Evolutionary conservation across 2,329 filamentous ascomycete species (phyloP), one percentile per base, ranked within the genome.

Genomic region (Epichloe elymi): DNA sequence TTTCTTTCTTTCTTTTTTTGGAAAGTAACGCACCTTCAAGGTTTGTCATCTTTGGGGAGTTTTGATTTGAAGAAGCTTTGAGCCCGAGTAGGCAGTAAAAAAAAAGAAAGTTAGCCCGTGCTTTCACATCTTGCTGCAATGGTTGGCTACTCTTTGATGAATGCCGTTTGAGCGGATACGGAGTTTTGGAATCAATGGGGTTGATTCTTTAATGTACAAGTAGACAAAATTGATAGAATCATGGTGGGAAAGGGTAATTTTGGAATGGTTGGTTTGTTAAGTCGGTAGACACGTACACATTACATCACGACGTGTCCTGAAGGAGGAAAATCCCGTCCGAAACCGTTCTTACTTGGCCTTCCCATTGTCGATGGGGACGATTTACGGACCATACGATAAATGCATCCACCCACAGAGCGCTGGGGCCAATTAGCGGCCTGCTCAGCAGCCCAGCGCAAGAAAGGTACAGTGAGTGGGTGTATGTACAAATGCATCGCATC

Each of bases 181-280:
- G 60, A 61, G 60, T 62, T 62, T 40, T 51, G 57, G 57, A 58
- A 52, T 55, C 49, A 51, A 49, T 43, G 46, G n/a, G 41, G 41
- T 17, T 33, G 41, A 15, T 30, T 44, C 41, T 12, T 46, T 49
- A 47, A 43, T 48, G 35, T 51, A 47, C 56, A 47, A 44, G 1
- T n/a, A 44, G 57, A 57, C 54, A 44, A 26, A 6, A 20, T 39
- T 11, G 2, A 39, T 45, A 50, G 42, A 33, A 39, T 14, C 17
- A 6, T 23, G 40, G 44, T 44, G 39, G 23, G 19, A 39, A 14
- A 2, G 14, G 19, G 26, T 30, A 3, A 10, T 30, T 30, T 4
- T 30, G 26, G 8, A 30, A 30, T 10, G 26, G 14, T 37, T 37
- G 36, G 36, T n/a, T 37, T 37, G 36, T 37, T 37, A 3, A 37